Evolutionary conservation across 2,329 filamentous ascomycete genomes (phyloP), one percentile per base, ranked within the genome.

Genomic region (Claviceps sorghi): DNA sequence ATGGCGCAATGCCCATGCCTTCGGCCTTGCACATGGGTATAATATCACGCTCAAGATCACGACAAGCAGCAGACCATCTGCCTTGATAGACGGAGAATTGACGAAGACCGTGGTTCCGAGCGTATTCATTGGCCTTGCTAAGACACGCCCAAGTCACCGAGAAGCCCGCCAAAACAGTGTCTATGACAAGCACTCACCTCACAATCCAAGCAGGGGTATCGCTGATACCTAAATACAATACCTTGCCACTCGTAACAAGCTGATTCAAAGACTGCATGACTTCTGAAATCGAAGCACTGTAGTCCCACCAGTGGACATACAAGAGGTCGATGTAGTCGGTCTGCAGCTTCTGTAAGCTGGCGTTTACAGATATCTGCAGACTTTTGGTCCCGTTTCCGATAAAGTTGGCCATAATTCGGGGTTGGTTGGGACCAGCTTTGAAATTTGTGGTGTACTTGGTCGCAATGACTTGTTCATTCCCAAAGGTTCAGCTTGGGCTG

Each of bases 181-280:
- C 29, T 19, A 22, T n/a, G 32, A 13, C 30, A 30, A 7, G 26
- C 29, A 38, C 63, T 32, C 54, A 70, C 66, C 68, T 72, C 29
- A 84, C 81, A 19, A 84, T 65, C 83, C 83, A 87, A 9, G 84
- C 83, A 0, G 84, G 84, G 0, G 79, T 80, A 58, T 87, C 82
- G 43, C 75, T 80, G 63, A 85, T 72, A 2, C 84, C 83, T 0
- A 87, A 70, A 57, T 86, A 85, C 17, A 71, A 52, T 0, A 86
- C 80, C 58, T 85, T 85, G 19, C 82, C 80, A 6, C 71, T 61
- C 0, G 63, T 53, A 1, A 86, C 79, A 11, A 84, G 69, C 21
- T 73, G 67, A 61, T 86, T 83, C 44, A 86, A 71, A 1, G 74
- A 74, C 54, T 85, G 79, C 83, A 87, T 87, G 46, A 87, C 50